Percentiles rank a stretch among this genome's conserved stretches.
phyloP scores from a whole-genome alignment of 2,329 filamentous ascomycete species.

The Claviceps sp. region DNA sequence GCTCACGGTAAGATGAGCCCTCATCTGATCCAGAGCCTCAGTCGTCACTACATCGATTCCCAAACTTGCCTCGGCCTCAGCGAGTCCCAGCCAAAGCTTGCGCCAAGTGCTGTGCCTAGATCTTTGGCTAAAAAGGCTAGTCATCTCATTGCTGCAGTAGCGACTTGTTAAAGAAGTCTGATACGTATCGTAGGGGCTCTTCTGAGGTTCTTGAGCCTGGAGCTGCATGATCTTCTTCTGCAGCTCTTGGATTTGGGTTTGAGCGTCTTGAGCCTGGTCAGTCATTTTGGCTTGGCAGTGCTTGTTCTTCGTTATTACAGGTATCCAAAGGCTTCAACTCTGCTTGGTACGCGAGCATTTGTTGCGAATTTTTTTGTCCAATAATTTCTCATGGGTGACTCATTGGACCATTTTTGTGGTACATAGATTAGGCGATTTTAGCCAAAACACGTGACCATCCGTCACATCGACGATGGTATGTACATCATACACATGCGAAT shows the following conservation, averaged over 20 bases:
- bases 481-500: too few species aligned
- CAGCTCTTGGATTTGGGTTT: constrained; percentile 7
- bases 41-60: too few species aligned
- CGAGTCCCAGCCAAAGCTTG: constrained; percentile 73
- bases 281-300: not conserved
- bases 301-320: not conserved
- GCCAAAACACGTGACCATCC: too few species aligned
- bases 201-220: constrained; percentile 5
- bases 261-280: constrained; percentile 2
- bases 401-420: not conserved
- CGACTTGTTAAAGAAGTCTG: constrained; percentile 57
- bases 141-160: constrained; percentile 66
- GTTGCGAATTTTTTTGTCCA: not conserved
- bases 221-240: constrained; percentile 6
- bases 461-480: too few species aligned
- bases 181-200: constrained; percentile 23
- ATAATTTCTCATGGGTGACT: too few species aligned
- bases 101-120: constrained; percentile 69
- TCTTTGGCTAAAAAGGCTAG: constrained; percentile 64
- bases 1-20: too few species aligned
- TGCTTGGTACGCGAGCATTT: not conserved
- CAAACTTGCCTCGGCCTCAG: constrained; percentile 69
- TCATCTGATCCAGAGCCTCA: too few species aligned
- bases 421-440: too few species aligned
- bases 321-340: not conserved